Evolutionary conservation across 495 filamentous ascomycete species (phyloP).

Genomic region (Friedmanniomyces endolithicus): DNA sequence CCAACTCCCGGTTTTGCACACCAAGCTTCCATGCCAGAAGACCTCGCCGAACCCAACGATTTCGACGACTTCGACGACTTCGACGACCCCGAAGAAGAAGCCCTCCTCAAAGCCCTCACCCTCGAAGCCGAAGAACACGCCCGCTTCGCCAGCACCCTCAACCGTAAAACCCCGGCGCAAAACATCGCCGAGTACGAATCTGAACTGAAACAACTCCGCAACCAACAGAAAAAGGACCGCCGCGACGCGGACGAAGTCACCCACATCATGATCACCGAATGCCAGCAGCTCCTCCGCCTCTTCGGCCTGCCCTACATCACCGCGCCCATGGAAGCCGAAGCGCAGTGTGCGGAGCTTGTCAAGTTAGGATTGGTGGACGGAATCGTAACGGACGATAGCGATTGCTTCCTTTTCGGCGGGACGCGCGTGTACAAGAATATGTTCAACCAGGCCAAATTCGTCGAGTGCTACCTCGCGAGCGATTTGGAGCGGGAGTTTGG

Average conservation of each 20-base stretch:
- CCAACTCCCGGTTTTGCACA: constrained; percentile 23
- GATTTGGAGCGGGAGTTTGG: constrained; percentile 85
- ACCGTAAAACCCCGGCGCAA: constrained; percentile 50
- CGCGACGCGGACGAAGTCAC: constrained; percentile 93
- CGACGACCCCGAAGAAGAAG: constrained; percentile 84
- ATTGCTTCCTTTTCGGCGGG: constrained; percentile 95
- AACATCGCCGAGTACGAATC: constrained; percentile 67
- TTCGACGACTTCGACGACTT: constrained; percentile 49
- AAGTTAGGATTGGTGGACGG: constrained; percentile 78
- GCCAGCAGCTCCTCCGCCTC: constrained; percentile 75
- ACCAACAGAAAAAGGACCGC: constrained; percentile 89
- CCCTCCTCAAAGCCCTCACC: constrained; percentile 70
- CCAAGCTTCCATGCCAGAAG: constrained; percentile 23
- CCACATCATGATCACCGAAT: constrained; percentile 86
- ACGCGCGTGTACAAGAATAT: constrained; percentile 97
- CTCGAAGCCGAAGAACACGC: constrained; percentile 85
- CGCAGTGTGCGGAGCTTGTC: constrained; percentile 89
- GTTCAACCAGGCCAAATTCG: constrained; percentile 95
- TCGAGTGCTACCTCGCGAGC: constrained; percentile 83
- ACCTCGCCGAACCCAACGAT: constrained; percentile 32
- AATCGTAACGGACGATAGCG: constrained; percentile 94
- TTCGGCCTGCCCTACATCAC: constrained; percentile 96
- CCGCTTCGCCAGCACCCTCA: constrained; percentile 75
- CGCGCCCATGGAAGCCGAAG: constrained; percentile 97
- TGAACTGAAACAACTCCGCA: constrained; percentile 74